phyloP scores from a whole-genome alignment of 108 stramenopile genomes.

The Epipyxis sp. region DNA sequence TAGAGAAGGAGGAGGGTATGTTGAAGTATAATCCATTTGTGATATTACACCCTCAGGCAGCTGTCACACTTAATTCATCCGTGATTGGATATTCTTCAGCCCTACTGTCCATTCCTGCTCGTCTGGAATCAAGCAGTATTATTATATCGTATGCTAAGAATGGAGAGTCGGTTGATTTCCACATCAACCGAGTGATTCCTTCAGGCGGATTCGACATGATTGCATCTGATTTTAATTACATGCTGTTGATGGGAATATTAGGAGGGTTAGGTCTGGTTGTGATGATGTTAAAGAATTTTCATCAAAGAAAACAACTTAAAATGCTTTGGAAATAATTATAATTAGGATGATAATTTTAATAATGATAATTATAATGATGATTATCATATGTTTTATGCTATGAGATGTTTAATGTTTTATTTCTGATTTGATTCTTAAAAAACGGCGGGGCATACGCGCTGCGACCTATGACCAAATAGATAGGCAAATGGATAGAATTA shows the following conservation, averaged over 20 bases:
- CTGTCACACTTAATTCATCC: background rate
- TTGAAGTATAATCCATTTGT: constrained; percentile 46
- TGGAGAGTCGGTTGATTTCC: constrained; percentile 1
- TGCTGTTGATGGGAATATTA: constrained; percentile 43
- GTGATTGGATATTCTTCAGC: background rate
- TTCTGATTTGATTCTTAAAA: too few species aligned
- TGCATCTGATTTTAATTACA: constrained; percentile 53
- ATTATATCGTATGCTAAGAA: background rate
- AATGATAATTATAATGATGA: too few species aligned
- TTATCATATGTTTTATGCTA: too few species aligned
- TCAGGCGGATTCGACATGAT: constrained; percentile 53
- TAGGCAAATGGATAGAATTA: constrained; percentile 1
- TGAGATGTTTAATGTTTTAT: too few species aligned
- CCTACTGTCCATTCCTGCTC: background rate
- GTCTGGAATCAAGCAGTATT: background rate
- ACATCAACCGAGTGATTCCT: constrained; percentile 38
- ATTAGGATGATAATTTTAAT: too few species aligned
- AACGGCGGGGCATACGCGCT: background rate
- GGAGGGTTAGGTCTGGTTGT: constrained; percentile 6
- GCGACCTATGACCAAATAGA: constrained; percentile 1
- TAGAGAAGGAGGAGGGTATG: constrained; percentile 57
- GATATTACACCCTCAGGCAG: constrained; percentile 35
- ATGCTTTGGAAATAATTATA: background rate
- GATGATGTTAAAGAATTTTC: background rate
- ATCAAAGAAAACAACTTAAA: background rate